Evolutionary conservation across 768 basidiomycete species (phyloP).

Genomic region (Mycena belliarum): DNA sequence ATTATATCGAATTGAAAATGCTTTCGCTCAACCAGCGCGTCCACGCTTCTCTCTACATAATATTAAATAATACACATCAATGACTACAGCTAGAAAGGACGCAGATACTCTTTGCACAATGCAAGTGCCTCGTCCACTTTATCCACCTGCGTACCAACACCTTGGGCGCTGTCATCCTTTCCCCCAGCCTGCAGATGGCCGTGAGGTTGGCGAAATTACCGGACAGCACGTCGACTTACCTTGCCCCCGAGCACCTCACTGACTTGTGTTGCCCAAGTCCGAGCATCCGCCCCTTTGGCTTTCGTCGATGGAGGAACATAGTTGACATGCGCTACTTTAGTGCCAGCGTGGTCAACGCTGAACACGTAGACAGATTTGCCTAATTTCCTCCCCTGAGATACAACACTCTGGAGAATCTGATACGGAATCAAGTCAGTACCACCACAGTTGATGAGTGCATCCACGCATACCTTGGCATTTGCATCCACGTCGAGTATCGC

Average conservation of each 20-base stretch:
- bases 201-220: neutral
- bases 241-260: conserved; percentile 86
- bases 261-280: conserved; percentile 83
- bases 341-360: conserved; percentile 66
- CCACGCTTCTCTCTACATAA: no score
- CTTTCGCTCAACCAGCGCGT: no score
- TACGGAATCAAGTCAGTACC: neutral
- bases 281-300: conserved; percentile 73
- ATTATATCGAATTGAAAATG: no score
- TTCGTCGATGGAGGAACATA: conserved; percentile 63
- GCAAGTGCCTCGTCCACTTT: conserved; percentile 69
- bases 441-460: neutral
- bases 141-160: conserved; percentile 69
- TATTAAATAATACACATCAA: no score
- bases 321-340: conserved; percentile 88
- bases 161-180: conserved; percentile 90
- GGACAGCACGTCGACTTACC: conserved; percentile 43
- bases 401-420: conserved; percentile 75
- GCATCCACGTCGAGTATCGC: conserved; percentile 75
- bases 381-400: conserved; percentile 77
- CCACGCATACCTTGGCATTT: conserved; percentile 71
- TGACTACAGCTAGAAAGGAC: no score
- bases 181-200: conserved; percentile 74
- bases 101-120: conserved; percentile 51
- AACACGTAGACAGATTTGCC: conserved; percentile 88